Evolutionary conservation across 208 protist genomes (phyloP).

Genomic region (Phytomonas francai): DNA sequence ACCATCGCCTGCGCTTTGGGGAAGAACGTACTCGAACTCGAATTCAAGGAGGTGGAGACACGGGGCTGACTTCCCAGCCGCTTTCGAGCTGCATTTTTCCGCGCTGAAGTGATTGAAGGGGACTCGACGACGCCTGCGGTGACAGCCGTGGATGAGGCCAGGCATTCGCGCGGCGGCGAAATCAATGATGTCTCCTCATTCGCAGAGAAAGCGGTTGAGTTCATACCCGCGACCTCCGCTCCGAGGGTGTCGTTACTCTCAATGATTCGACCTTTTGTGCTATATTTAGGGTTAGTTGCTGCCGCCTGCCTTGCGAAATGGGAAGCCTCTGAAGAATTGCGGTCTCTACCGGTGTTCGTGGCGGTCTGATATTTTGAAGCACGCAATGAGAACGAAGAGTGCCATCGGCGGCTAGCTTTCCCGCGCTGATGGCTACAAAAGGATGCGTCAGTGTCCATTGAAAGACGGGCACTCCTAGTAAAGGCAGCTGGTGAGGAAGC

Average conservation of each 20-base stretch:
- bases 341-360: not conserved
- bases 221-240: not conserved
- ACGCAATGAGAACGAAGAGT: not conserved
- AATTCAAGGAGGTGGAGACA: not conserved
- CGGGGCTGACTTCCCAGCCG: not conserved
- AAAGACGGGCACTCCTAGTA: too few species aligned
- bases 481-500: too few species aligned
- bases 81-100: not conserved
- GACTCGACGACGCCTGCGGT: not conserved
- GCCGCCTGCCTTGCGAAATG: not conserved
- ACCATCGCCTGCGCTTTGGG: constrained; percentile 16
- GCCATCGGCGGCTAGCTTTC: too few species aligned
- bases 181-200: not conserved
- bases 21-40: not conserved
- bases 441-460: too few species aligned
- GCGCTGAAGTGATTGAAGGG: not conserved
- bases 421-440: too few species aligned
- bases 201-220: not conserved
- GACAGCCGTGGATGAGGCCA: not conserved
- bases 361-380: not conserved
- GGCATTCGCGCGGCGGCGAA: not conserved
- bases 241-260: not conserved
- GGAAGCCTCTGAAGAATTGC: not conserved
- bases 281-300: not conserved
- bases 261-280: not conserved